Evolutionary conservation across 2,329 filamentous ascomycete genomes (phyloP).

Genomic region (Talaromyces sp.): DNA sequence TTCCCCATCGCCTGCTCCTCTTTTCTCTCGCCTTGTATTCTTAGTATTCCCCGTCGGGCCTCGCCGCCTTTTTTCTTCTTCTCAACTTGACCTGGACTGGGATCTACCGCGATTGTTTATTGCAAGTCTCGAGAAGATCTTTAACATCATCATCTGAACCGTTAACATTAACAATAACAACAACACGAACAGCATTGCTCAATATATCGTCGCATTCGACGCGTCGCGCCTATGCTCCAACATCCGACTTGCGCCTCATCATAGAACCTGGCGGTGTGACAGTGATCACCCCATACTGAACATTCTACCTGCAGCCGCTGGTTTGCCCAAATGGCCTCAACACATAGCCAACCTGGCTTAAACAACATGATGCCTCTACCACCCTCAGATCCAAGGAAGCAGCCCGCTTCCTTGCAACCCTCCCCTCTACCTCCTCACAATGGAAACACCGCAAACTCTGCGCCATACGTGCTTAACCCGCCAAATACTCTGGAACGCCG

Average conservation of each 20-base stretch:
- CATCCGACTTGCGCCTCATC: constrained; percentile 1
- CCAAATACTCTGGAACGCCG: constrained; percentile 42
- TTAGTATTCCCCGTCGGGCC: constrained; percentile 14
- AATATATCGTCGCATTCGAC: background rate
- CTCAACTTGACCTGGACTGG: background rate
- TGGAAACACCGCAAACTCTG: constrained; percentile 46
- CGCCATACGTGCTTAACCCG: constrained; percentile 67
- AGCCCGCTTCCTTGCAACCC: constrained; percentile 46
- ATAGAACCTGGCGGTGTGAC: background rate
- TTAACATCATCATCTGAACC: background rate
- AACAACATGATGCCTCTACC: constrained; percentile 42
- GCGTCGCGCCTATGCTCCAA: constrained; percentile 1
- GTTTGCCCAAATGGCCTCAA: constrained; percentile 35
- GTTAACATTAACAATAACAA: too few relatives aligned
- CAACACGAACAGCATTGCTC: background rate
- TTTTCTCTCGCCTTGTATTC: constrained; percentile 14
- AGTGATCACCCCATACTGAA: background rate
- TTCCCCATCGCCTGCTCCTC: constrained; percentile 9
- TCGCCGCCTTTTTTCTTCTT: constrained; percentile 17
- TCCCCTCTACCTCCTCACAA: constrained; percentile 51
- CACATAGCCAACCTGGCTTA: constrained; percentile 47
- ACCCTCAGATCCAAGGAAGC: constrained; percentile 17
- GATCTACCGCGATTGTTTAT: background rate
- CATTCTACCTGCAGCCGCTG: background rate
- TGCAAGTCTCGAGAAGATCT: background rate